Percentiles rank a stretch among this genome's conserved stretches.
phyloP scores from a whole-genome alignment of 805 yeast species.

The Candida odintsovae region DNA sequence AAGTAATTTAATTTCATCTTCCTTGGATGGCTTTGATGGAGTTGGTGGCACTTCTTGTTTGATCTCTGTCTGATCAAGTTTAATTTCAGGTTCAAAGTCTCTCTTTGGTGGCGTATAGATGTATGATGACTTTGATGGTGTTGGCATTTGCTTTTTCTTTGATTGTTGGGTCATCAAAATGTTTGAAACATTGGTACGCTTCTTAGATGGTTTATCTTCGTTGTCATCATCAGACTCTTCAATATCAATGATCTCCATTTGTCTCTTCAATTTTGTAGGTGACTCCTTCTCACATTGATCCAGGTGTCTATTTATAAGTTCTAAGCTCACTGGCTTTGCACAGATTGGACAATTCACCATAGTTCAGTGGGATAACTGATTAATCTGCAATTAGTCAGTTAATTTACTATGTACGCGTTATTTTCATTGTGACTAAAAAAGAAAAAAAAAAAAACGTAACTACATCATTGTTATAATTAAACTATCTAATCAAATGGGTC shows the following conservation, averaged over 20 bases:
- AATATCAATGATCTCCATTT: constrained; percentile 10
- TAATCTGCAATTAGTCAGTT: too few relatives aligned
- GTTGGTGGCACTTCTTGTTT: neutral
- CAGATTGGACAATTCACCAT: constrained; percentile 26
- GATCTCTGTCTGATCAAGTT: too few relatives aligned
- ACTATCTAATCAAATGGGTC: too few relatives aligned
- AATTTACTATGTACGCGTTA: neutral
- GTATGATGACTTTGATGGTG: neutral
- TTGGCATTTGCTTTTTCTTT: neutral
- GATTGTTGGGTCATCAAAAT: neutral
- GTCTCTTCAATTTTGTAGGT: constrained; percentile 1
- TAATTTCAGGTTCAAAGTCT: neutral
- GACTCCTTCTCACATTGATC: constrained; percentile 17
- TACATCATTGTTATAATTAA: too few relatives aligned
- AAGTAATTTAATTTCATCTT: constrained; percentile 15
- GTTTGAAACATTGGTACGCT: constrained; percentile 1
- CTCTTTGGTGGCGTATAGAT: neutral
- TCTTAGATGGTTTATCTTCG: constrained; percentile 2
- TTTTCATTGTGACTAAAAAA: neutral
- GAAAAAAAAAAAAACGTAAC: neutral
- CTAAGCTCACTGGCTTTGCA: constrained; percentile 11
- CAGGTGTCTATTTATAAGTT: constrained; percentile 19
- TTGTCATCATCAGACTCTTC: neutral
- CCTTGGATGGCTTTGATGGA: constrained; percentile 5
- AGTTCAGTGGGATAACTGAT: neutral